phyloP scores from a whole-genome alignment of 2,329 filamentous ascomycete genomes.

The Cladophialophora bantiana region DNA sequence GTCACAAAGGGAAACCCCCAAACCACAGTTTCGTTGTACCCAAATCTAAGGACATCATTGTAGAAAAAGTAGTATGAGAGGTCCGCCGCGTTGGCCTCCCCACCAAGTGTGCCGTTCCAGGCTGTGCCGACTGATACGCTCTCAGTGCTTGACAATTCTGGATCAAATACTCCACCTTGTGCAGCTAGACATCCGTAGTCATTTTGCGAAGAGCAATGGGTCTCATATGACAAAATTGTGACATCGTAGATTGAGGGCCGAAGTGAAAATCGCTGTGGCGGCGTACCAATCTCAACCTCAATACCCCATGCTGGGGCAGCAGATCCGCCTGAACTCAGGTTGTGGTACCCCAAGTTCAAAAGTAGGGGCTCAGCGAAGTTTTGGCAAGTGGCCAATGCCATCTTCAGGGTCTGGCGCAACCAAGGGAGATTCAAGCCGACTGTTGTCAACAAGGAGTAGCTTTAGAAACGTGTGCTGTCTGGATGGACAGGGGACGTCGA shows the following conservation, averaged over 20 bases:
- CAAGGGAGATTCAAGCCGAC: too few species aligned
- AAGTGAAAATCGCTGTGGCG: not conserved
- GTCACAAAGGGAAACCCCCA: constrained; percentile 1
- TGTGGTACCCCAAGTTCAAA: too few species aligned
- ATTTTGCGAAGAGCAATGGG: not conserved
- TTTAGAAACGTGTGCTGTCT: too few species aligned
- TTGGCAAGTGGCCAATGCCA: too few species aligned
- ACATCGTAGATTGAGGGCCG: not conserved
- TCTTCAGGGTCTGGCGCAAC: too few species aligned
- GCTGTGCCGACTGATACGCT: not conserved
- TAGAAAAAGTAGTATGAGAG: not conserved
- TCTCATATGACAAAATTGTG: not conserved
- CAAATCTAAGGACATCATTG: constrained; percentile 7
- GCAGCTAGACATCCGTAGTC: not conserved
- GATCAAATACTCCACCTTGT: not conserved
- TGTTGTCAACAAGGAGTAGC: too few species aligned
- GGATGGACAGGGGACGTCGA: too few species aligned
- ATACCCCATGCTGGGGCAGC: constrained; percentile 19
- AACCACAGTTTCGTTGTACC: not conserved
- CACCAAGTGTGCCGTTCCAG: not conserved
- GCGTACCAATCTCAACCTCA: constrained; percentile 9
- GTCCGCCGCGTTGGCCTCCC: not conserved
- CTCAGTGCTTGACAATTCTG: not conserved
- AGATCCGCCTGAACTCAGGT: not conserved
- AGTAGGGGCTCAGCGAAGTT: too few species aligned